Evolutionary conservation across 73 alveolate species (phyloP).

Genomic region (Paramecium sexaurelia): DNA sequence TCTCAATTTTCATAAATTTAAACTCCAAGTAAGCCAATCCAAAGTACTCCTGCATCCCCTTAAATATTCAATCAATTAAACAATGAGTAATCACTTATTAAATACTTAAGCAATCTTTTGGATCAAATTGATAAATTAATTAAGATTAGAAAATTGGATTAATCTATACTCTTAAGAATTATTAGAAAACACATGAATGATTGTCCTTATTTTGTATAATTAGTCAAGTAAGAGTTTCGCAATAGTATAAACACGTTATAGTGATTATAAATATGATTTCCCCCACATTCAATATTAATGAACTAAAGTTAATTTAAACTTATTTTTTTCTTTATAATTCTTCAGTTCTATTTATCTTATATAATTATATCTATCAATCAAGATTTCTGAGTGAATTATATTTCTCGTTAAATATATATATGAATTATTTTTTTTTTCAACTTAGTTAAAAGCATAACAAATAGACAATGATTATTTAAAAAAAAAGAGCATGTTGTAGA

Average conservation of each 20-base stretch:
- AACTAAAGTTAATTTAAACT: neutral
- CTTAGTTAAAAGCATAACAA: no score
- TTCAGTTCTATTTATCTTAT: no score
- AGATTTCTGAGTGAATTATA: no score
- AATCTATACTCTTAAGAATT: neutral
- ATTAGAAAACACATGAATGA: conserved; percentile 11
- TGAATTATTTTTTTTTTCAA: no score
- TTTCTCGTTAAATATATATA: no score
- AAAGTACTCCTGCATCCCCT: neutral
- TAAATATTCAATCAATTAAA: neutral
- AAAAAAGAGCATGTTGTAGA: no score
- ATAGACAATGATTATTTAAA: no score
- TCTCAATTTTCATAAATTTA: neutral
- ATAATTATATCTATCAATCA: no score
- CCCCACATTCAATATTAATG: neutral
- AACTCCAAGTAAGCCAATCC: neutral
- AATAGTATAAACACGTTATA: neutral
- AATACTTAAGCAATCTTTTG: neutral
- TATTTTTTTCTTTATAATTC: no score
- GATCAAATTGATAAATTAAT: conserved; percentile 19
- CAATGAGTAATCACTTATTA: neutral
- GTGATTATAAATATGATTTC: neutral
- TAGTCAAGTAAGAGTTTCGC: neutral
- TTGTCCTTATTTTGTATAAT: neutral
- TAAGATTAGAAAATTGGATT: neutral